Percentiles rank a stretch among this genome's conserved stretches.
These are phyloP conservation scores for Elongisporangium anandrum DNA, from an alignment of 352 stramenopile genomes.

Conservation along the genomic window DNA sequence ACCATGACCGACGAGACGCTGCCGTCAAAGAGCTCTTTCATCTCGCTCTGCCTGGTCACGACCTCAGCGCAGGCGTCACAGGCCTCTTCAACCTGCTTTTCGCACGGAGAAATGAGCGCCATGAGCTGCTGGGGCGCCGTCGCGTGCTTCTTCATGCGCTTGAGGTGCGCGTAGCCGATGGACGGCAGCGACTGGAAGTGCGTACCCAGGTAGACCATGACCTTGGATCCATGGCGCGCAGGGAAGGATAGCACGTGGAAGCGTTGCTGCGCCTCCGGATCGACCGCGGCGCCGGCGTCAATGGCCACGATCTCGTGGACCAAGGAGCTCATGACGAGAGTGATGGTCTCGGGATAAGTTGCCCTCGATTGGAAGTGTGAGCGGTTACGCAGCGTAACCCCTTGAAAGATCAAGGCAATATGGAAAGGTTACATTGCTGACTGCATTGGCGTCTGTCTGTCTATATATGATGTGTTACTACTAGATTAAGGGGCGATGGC, in stretches of 20 bases:
- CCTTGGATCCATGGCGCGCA: conserved; percentile 45
- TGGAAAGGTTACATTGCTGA: not conserved
- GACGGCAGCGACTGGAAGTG: conserved; percentile 51
- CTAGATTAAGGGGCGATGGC: conserved; percentile 16
- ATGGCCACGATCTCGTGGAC: conserved; percentile 35
- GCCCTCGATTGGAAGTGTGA: too few species aligned
- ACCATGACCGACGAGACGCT: conserved; percentile 36
- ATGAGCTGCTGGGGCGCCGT: conserved; percentile 28
- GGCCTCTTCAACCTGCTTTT: conserved; percentile 1
- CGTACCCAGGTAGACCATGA: conserved; percentile 55
- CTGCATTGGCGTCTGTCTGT: not conserved
- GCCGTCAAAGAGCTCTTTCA: conserved; percentile 41
- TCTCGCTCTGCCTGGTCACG: conserved; percentile 4
- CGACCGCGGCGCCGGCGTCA: conserved; percentile 15
- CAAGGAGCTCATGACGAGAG: not conserved
- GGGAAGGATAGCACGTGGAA: conserved; percentile 76
- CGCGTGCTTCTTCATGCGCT: conserved; percentile 79
- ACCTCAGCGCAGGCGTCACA: conserved; percentile 5
- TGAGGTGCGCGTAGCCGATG: conserved; percentile 72
- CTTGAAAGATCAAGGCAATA: not conserved
- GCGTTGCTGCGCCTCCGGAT: conserved; percentile 44
- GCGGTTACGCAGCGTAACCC: not conserved
- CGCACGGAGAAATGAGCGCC: conserved; percentile 43
- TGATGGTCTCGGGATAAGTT: not conserved
- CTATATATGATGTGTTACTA: not conserved